A percentile compares a stretch with the other conserved stretches of the same genome.
These are phyloP conservation scores for Backusella macrospora DNA, from an alignment of 192 early-diverging fungal species.

Conservation along the genomic window DNA sequence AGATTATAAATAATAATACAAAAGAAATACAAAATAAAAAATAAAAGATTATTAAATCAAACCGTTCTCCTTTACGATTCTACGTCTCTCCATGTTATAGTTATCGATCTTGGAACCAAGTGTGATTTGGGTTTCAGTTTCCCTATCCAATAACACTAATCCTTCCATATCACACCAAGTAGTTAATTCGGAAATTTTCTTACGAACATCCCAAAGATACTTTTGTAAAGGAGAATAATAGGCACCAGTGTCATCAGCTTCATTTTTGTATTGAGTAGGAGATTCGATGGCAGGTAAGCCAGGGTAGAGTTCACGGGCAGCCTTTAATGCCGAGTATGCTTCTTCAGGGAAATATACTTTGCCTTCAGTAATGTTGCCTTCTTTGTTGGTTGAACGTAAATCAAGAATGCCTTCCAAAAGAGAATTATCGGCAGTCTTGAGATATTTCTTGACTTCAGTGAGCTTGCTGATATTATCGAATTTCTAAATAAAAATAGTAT, in stretches of 20 bases:
- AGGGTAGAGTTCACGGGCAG: conserved; percentile 36
- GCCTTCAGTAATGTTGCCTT: conserved; percentile 19
- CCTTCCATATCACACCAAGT: conserved; percentile 34
- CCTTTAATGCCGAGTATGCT: conserved; percentile 35
- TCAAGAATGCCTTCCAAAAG: conserved; percentile 42
- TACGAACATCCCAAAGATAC: conserved; percentile 41
- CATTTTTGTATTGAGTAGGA: conserved; percentile 28
- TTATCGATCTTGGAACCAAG: conserved; percentile 27
- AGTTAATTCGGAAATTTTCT: conserved; percentile 22
- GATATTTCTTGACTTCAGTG: conserved; percentile 22
- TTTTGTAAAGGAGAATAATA: conserved; percentile 39
- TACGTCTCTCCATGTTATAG: conserved; percentile 39
- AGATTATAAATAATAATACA: conserved; percentile 1
- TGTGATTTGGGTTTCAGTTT: not conserved
- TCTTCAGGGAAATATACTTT: conserved; percentile 41
- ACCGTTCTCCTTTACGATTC: conserved; percentile 22
- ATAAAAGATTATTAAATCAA: conserved; percentile 1
- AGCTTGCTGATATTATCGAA: conserved; percentile 11
- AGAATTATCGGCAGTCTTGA: conserved; percentile 24
- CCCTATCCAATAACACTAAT: conserved; percentile 8
- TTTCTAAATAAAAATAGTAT: conserved; percentile 7
- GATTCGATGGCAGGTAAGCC: conserved; percentile 27
- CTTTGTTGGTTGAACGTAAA: conserved; percentile 17
- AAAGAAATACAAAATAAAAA: not conserved
- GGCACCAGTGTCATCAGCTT: conserved; percentile 37